phyloP scores from a whole-genome alignment of 2,329 filamentous ascomycete species.

The Fusarium denticulatum region DNA sequence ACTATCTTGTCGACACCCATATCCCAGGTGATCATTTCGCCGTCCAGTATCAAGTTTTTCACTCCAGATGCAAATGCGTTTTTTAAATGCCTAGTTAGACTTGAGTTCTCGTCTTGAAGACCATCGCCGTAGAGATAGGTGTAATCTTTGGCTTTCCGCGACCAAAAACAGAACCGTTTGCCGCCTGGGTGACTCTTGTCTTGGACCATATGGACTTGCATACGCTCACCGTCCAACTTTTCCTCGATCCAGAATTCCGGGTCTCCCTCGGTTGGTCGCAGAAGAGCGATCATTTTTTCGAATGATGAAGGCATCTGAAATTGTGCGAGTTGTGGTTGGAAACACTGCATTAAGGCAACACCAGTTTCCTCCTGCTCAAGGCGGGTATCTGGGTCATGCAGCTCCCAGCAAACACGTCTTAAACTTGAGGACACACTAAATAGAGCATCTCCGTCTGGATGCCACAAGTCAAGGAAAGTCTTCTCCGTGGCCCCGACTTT shows the following conservation, averaged over 20 bases:
- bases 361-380: conserved; percentile 80
- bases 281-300: conserved; percentile 77
- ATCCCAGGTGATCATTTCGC: conserved; percentile 99
- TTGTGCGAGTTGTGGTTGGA: conserved; percentile 93
- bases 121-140: conserved; percentile 90
- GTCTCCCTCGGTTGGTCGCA: conserved; percentile 74
- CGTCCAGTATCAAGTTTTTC: conserved; percentile 88
- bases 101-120: conserved; percentile 77
- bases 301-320: conserved; percentile 85
- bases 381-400: conserved; percentile 76
- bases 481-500: conserved; percentile 83
- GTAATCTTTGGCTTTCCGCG: conserved; percentile 94
- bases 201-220: conserved; percentile 92
- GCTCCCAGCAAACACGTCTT: conserved; percentile 92
- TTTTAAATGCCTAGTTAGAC: conserved; percentile 82
- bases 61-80: conserved; percentile 82
- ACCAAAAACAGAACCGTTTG: conserved; percentile 87
- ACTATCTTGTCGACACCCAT: conserved; percentile 84
- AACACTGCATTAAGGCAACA: conserved; percentile 89
- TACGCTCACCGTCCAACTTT: conserved; percentile 95
- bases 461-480: conserved; percentile 86
- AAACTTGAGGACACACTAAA: conserved; percentile 94
- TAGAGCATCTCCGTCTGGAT: conserved; percentile 78
- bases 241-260: conserved; percentile 95
- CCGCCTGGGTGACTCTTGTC: conserved; percentile 76